Evolutionary conservation across 164 flowering plant genomes (phyloP), one percentile per base, ranked within the genome.

Genomic region (Kingdonia uniflora): DNA sequence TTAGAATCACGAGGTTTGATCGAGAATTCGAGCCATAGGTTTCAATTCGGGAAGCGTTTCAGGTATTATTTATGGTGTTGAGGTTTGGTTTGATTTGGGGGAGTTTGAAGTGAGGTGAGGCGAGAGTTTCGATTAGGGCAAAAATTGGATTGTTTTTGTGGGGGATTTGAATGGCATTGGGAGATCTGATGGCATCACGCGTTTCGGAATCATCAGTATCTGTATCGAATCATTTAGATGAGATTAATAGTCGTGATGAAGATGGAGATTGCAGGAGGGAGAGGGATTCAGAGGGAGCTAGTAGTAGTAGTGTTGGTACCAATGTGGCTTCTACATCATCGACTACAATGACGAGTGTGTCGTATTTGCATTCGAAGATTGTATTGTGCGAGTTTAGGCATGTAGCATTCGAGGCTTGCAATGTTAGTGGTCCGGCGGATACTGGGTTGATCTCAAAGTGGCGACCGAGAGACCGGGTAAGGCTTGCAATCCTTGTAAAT

Each of bases 381-480:
- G 85, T 84, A 14, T 52, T 88, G 49, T 78, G 94, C 37, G 98
- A 86, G 73, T 80, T 78, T 37, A 68, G 95, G 35, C 96, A 88
- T 26, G 91, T 84, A 5, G 79, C 75, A 0, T 88, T 85, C n/a
- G 95, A 92, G 69, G 83, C 58, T 25, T 67, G 70, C 49, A 57
- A 62, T 14, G 85, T 82, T 0, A 54, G 81, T 1, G 91, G 95
- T 8, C 90, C 94, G 0, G 62, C 84, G 0, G 85, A 84, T 24
- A 82, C 67, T 41, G 98, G 96, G 4, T 61, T 82, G 59, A 94
- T 78, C 37, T 86, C 95, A 1, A 92, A 84, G 61, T 92, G 96
- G 95, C 71, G 96, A 50, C 88, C 85, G 14, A 84, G 75, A 62
- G 96, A 88, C 46, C 73, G 95, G 64, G 98, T 92, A 77, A 70